A percentile compares a stretch with the other conserved stretches of the same genome.
Evolutionary conservation across 164 flowering plant genomes (phyloP).

Genomic region (Vitis amurensis): DNA sequence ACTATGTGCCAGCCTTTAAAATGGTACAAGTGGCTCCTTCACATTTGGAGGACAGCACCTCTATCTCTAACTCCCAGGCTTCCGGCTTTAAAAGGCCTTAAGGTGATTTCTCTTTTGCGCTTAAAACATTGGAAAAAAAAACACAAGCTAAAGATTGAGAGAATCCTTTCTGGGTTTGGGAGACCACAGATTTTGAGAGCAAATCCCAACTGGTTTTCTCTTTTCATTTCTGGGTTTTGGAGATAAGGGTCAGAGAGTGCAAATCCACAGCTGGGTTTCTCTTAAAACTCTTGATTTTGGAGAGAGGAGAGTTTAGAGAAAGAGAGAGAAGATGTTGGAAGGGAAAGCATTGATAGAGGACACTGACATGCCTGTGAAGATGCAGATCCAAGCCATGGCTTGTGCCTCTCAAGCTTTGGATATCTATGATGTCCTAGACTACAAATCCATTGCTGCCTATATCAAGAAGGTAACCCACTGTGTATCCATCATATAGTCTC

Average conservation of each 20-base stretch:
- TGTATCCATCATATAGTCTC: background rate
- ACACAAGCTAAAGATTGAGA: no score
- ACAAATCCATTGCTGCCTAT: constrained; percentile 76
- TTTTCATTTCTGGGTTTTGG: background rate
- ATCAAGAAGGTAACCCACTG: constrained; percentile 64
- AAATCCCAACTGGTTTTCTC: background rate
- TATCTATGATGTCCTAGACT: constrained; percentile 76
- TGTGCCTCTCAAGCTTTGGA: constrained; percentile 85
- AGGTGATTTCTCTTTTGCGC: background rate
- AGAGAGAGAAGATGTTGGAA: constrained; percentile 73
- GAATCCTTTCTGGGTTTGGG: constrained; percentile 3
- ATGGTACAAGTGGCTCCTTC: constrained; percentile 13
- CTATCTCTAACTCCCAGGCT: background rate
- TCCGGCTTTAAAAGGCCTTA: background rate
- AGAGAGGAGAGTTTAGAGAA: background rate
- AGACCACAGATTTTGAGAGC: no score
- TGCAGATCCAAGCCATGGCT: constrained; percentile 88
- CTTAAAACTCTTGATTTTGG: background rate
- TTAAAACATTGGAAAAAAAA: constrained; percentile 5
- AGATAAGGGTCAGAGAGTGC: background rate
- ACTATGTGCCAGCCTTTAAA: constrained; percentile 22
- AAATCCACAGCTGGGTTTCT: background rate
- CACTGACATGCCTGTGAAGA: constrained; percentile 89
- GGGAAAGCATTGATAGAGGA: constrained; percentile 84
- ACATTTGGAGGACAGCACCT: constrained; percentile 14